Evolutionary conservation across 192 early-diverging fungal genomes (phyloP).

Genomic region (Linderina pennispora): DNA sequence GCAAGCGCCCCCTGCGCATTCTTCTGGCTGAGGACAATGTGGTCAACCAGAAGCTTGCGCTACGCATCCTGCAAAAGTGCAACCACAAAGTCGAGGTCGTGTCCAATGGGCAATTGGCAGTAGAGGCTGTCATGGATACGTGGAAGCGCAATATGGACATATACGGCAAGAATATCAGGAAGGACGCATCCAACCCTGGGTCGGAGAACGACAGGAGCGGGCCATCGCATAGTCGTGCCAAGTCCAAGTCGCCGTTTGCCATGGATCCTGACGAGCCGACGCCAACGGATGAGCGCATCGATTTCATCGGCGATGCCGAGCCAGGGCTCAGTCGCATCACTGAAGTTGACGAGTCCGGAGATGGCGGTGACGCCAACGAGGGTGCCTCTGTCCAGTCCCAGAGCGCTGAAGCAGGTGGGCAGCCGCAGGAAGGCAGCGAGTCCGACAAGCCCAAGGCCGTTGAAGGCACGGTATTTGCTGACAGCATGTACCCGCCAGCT

Average conservation of each 20-base stretch:
- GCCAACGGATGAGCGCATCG: conserved; percentile 4
- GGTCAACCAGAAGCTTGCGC: conserved; percentile 80
- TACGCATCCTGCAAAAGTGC: conserved; percentile 67
- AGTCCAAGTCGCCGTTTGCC: conserved; percentile 11
- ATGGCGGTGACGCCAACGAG: not conserved
- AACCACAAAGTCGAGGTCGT: conserved; percentile 73
- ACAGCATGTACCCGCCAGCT: conserved; percentile 39
- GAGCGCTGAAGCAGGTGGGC: not conserved
- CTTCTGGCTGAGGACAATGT: conserved; percentile 82
- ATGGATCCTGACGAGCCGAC: conserved; percentile 24
- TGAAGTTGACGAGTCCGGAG: not conserved
- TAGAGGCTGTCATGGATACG: conserved; percentile 59
- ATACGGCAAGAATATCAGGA: conserved; percentile 20
- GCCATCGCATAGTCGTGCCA: conserved; percentile 1
- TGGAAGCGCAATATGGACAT: conserved; percentile 34
- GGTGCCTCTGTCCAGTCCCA: not conserved
- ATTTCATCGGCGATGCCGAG: conserved; percentile 1
- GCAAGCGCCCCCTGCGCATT: conserved; percentile 61
- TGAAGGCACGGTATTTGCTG: conserved; percentile 40
- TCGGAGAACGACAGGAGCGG: conserved; percentile 3
- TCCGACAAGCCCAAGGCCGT: conserved; percentile 10
- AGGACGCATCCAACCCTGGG: conserved; percentile 3
- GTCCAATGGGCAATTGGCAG: conserved; percentile 71
- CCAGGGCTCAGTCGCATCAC: not conserved
- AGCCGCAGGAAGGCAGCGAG: not conserved